Base-by-base conservation (phyloP, 495 filamentous ascomycete species). In the Penicillium daleae region DNA sequence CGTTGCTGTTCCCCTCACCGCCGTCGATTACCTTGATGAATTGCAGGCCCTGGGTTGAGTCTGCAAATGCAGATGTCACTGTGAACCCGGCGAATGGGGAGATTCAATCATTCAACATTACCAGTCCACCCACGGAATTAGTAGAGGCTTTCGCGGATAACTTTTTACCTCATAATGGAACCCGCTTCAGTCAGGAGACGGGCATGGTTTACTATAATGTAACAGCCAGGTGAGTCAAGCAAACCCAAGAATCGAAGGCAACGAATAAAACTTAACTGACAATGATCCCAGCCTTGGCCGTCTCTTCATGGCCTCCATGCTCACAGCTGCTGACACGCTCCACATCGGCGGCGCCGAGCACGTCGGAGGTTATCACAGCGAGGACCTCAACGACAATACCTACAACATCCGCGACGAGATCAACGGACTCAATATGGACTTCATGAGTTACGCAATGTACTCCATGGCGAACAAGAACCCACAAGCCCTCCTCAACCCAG, bases 381-480 rank as follows among this genome's bases (percentile, higher is more conserved):
- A 79, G 57, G 61, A 69, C 22, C 58, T 74, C 21, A 24, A 59
- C 24, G 73, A 79, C 59, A 71, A 72, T 56, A 78, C 74, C 0
- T 79, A 67, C 62, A 78, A 72, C 29, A 75, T 79, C 48, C 74
- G 75, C 29, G 69, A 72, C 62, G 46, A 63, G 12, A 66, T 70
- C 0, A 63, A 70, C 3, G 73, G 76, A 6, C 60, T 77, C 0
- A 80, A 78, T 63, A 68, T 75, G 65, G 76, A 80, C 44, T 74
- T 76, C 26, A 76, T 77, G 74, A 71, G 68, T n/a, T 78, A 75
- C 21, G 55, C 74, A 9, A 73, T 77, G 68, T 66, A 73, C 49
- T 61, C 61, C 0, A 68, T 75, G 29, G 73, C 68, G 27, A 49
- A 64, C 19, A 66, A 73, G n/a, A 63, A 76, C 29, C 63, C 69